A percentile compares a stretch with the other conserved stretches of the same genome.
These are phyloP conservation scores for Penicillium longicatenatum DNA, from an alignment of 495 filamentous ascomycete genomes.

Conservation along the genomic window DNA sequence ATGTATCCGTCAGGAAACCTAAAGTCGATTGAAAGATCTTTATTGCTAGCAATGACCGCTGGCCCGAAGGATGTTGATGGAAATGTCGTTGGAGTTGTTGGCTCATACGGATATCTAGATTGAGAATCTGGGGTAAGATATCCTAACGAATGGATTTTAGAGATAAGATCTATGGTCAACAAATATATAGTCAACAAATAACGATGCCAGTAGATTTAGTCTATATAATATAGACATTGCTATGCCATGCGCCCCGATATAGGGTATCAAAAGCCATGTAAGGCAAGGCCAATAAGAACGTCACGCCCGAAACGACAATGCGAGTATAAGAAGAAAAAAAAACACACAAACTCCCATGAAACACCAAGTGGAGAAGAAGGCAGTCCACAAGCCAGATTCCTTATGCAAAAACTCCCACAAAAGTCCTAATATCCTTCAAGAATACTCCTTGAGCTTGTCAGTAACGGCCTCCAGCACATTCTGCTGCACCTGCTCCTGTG, in stretches of 20 bases:
- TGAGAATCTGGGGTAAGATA: not conserved
- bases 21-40: too few relatives aligned
- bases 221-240: not conserved
- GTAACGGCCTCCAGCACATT: constrained; percentile 60
- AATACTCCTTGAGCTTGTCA: constrained; percentile 37
- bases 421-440: constrained; percentile 12
- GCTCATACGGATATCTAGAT: not conserved
- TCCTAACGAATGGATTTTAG: not conserved
- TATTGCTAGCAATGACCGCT: too few relatives aligned
- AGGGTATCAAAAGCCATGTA: constrained; percentile 14
- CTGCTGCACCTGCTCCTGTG: constrained; percentile 65
- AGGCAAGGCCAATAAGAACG: not conserved
- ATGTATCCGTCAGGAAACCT: too few relatives aligned
- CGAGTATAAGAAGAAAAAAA: not conserved
- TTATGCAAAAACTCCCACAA: constrained; percentile 13
- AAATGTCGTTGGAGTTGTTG: not conserved
- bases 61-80: not conserved
- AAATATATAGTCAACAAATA: not conserved
- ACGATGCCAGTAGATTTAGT: not conserved
- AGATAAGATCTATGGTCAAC: not conserved
- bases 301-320: constrained; percentile 1
- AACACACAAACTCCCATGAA: not conserved
- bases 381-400: constrained; percentile 4
- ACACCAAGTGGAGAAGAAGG: constrained; percentile 18
- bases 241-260: constrained; percentile 8